Evolutionary conservation across 148 eudicot species (phyloP), one percentile per base, ranked within the genome.

Genomic region (Camellia lanceoleosa): DNA sequence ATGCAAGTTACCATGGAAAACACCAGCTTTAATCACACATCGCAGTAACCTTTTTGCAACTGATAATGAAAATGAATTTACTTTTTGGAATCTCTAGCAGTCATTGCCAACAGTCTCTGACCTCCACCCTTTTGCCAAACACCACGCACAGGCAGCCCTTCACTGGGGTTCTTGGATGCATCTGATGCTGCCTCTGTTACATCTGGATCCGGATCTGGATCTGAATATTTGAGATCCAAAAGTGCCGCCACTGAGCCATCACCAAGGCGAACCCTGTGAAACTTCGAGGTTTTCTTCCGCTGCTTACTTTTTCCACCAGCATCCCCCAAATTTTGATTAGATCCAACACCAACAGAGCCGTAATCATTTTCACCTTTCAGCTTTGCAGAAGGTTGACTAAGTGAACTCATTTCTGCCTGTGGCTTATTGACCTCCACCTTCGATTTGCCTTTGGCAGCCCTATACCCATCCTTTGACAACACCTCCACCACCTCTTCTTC

Each of bases 251-350:
- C 83, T 23, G 97, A 91, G 77, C 85, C 89, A 84, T 93, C 96
- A 19, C 97, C 94, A 12, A 95, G 82, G 14, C 99, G 89, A 51
- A 71, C 81, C 80, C 97, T 87, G 73, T 86, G 93, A 71, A 93
- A 95, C 84, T 95, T 95, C 18, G 97, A 91, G n/a, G 91, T 90
- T 85, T 92, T 95, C 87, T 95, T 93, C 82, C 83, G 82, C 56
- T 86, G 89, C 84, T 92, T 89, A 58, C 86, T 73, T 87, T 83
- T 86, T 60, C 89, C 87, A 80, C 84, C 85, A 42, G 84, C 83
- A 56, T 81, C 85, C 49, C 83, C 89, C 15, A 80, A 73, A 75
- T 20, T 80, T 41, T 82, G 87, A 77, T 64, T 77, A 72, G 80
- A 54, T 68, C 75, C 87, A 59, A 69, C 79, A 18, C 68, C 82